Evolutionary conservation across 768 basidiomycete species (phyloP), one percentile per base, ranked within the genome.

Genomic region (Hericium erinaceus): DNA sequence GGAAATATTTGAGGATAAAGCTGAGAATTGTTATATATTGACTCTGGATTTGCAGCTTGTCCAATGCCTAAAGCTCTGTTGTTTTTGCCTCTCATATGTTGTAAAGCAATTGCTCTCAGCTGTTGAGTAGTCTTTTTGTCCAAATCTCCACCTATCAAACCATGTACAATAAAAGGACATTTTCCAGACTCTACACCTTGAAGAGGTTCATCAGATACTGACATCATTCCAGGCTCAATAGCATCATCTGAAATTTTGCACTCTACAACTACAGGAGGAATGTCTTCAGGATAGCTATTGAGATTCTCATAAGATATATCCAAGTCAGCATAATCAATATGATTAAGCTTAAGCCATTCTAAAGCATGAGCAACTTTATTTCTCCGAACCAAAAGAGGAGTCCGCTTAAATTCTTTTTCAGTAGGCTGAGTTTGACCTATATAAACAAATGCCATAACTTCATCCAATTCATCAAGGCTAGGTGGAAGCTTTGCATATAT

Each of bases 401-500:
- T 61, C 2, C 63, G 37, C 18, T 64, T 54, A 15, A 68, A 65
- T 16, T 74, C 71, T 12, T 66, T 54, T n/a, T 59, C 26, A 9
- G 65, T 67, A 1, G 71, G 71, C 37, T 58, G 50, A 12, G 39
- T 24, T 0, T 69, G 61, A 0, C 73, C 73, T 0, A 64, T 69
- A 46, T 67, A 74, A 0, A 75, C 20, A 46, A 73, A 60, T 1
- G 70, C 70, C 2, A 67, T 37, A 16, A 57, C 38, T 39, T 66
- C 60, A 24, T 64, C 64, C 1, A 66, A 11, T 0, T 67, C 65
- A 3, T 37, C 37, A 13, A 46, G 39, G 0, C 54, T 60, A 5
- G 61, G 64, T 8, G 64, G 65, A 8, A 64, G 28, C 13, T 20
- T 33, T 9, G 20, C 13, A 50, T 60, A 60, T 11, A 65, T 38